Base-by-base conservation (phyloP, 208 protist genomes). In the Trypanosoma boissoni region DNA sequence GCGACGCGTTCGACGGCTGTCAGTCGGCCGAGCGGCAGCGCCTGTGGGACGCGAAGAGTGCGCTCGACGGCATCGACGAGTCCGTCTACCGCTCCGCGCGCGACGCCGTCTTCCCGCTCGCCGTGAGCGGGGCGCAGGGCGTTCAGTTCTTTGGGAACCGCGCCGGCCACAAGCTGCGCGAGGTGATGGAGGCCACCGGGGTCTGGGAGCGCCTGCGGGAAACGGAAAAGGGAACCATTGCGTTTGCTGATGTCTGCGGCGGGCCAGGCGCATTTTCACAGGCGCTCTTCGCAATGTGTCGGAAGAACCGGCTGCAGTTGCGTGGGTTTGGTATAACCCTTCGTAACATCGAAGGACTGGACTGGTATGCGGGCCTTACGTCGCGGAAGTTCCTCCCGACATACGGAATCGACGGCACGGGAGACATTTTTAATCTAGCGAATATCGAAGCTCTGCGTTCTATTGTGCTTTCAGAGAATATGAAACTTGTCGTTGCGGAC, bases 131-230 rank as follows among this genome's bases (percentile, higher is more conserved):
- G 0, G 44, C 34, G 37, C 48, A 72, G 18, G 58, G 66, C 21
- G 58, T 29, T 1, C 44, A 64, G 16, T 20, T 21, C 43, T 95
- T 93, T 58, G 81, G 78, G 24, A 95, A 97, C 70, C 77, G 88
- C n/a, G 88, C 91, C 7, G 91, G 91, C 16, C 72, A 92, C 74
- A 97, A 97, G 63, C 86, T 97, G 60, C 65, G 81, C n/a, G 78
- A 94, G 64, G 68, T 80, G 28, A 86, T 95, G 83, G 83, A 95
- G 54, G 77, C 83, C 0, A 74, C 73, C 0, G 77, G 72, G 12
- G 73, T 91, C 36, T 92, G 82, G 82, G 49, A 79, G 67, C 74
- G 83, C 18, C 69, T 89, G 16, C 34, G 48, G 8, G 29, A 1
- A 12, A 60, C 54, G 26, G 31, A 36, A 27, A 57, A 53, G 41